phyloP scores from a whole-genome alignment of 2,329 filamentous ascomycete genomes.

The Pestalotiopsis sp. region DNA sequence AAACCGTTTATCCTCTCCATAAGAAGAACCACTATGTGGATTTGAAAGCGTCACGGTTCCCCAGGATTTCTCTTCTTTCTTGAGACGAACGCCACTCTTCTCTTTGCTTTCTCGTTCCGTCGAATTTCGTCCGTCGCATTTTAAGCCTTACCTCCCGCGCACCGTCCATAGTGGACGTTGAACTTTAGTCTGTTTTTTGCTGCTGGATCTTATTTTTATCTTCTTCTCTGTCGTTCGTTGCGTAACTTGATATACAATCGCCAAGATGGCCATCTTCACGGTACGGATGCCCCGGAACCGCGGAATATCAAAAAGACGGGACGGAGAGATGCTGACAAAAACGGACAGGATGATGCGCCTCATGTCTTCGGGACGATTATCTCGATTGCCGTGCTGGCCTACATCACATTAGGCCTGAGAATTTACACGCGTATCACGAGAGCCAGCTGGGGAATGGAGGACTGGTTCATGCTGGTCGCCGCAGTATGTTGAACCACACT shows the following conservation, averaged over 20 bases:
- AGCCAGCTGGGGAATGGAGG: slow-evolving; percentile 20
- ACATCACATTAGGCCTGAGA: slow-evolving; percentile 17
- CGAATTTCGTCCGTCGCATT: not conserved
- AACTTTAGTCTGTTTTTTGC: not conserved
- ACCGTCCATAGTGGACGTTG: slow-evolving; percentile 1
- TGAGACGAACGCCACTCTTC: slow-evolving; percentile 2
- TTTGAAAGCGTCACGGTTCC: slow-evolving; percentile 8
- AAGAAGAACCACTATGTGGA: slow-evolving; percentile 7
- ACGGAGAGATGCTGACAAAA: not conserved
- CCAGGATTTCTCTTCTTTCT: slow-evolving; percentile 2
- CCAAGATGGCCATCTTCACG: slow-evolving; percentile 12
- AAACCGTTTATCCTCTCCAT: not conserved
- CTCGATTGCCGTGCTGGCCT: slow-evolving; percentile 17
- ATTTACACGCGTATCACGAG: slow-evolving; percentile 17
- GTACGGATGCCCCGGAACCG: not conserved
- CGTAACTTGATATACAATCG: not conserved
- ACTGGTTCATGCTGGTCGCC: slow-evolving; percentile 20
- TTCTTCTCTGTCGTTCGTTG: not conserved
- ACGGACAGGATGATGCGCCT: slow-evolving; percentile 18
- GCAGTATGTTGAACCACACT: slow-evolving; percentile 13
- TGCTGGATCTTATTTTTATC: not conserved
- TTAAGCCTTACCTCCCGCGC: not conserved
- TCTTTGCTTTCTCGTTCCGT: slow-evolving; percentile 1
- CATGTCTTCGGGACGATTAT: slow-evolving; percentile 22
- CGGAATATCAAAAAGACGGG: not conserved